phyloP scores from a whole-genome alignment of 805 yeast species.

The Ogataea wickerhamii region DNA sequence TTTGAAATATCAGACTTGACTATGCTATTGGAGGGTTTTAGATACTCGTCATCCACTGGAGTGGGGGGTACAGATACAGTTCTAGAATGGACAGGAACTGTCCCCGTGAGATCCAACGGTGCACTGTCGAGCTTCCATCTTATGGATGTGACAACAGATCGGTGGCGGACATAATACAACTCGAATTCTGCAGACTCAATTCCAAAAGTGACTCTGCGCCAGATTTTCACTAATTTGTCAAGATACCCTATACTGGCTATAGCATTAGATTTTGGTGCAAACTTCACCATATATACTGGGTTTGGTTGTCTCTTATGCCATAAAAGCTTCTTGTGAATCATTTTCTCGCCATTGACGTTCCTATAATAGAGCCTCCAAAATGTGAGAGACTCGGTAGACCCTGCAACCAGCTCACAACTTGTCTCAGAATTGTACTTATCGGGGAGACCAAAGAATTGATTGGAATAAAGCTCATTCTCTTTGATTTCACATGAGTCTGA shows the following conservation, averaged over 20 bases:
- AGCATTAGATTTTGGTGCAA: conserved; percentile 65
- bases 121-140: conserved; percentile 48
- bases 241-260: conserved; percentile 61
- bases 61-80: conserved; percentile 6
- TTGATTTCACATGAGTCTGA: conserved; percentile 32
- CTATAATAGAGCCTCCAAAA: conserved; percentile 48
- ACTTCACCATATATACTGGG: conserved; percentile 53
- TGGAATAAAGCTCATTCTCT: conserved; percentile 25
- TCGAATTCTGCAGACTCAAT: conserved; percentile 63
- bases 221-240: conserved; percentile 69
- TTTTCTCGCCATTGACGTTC: conserved; percentile 16
- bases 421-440: conserved; percentile 35
- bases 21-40: conserved; percentile 30
- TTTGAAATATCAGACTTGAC: conserved; percentile 22
- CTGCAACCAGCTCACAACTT: conserved; percentile 55
- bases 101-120: conserved; percentile 3
- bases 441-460: conserved; percentile 30
- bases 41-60: conserved; percentile 12
- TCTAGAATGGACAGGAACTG: conserved; percentile 3
- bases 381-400: conserved; percentile 47
- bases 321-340: conserved; percentile 23
- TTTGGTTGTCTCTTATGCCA: conserved; percentile 57
- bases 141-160: conserved; percentile 49
- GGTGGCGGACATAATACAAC: conserved; percentile 64
- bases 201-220: conserved; percentile 73